These are phyloP conservation scores for Meyerozyma elateridarum DNA, from an alignment of 1,139 yeast species.

Conservation along the genomic window DNA sequence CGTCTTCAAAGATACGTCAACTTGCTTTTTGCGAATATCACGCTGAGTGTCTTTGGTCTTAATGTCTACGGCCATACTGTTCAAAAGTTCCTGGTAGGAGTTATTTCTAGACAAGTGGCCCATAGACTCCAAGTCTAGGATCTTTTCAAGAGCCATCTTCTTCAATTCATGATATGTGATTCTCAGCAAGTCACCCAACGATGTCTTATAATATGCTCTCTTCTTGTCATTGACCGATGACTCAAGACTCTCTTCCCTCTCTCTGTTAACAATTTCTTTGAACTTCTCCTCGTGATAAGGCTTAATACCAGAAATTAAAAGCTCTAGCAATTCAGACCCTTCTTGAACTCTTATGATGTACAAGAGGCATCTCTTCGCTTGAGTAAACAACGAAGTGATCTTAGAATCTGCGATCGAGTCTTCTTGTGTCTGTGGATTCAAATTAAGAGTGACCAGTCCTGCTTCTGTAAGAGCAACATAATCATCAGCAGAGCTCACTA, in stretches of 20 bases:
- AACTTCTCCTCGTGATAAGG: slow-evolving; percentile 65
- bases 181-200: slow-evolving; percentile 50
- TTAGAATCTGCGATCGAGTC: slow-evolving; percentile 42
- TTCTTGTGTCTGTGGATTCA: slow-evolving; percentile 50
- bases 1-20: slow-evolving; percentile 57
- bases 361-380: slow-evolving; percentile 74
- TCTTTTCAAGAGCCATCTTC: slow-evolving; percentile 66
- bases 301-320: slow-evolving; percentile 67
- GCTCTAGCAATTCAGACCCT: slow-evolving; percentile 66
- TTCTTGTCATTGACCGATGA: slow-evolving; percentile 20
- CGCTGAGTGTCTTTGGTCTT: slow-evolving; percentile 73
- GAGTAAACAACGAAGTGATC: slow-evolving; percentile 57
- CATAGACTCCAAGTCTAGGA: slow-evolving; percentile 68
- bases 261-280: slow-evolving; percentile 49
- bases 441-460: slow-evolving; percentile 33
- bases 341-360: slow-evolving; percentile 81
- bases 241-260: slow-evolving; percentile 27
- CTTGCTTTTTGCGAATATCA: slow-evolving; percentile 55
- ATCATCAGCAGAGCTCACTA: slow-evolving; percentile 35
- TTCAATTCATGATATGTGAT: slow-evolving; percentile 74
- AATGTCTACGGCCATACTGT: slow-evolving; percentile 82
- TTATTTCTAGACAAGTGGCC: slow-evolving; percentile 64
- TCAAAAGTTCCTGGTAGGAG: slow-evolving; percentile 73
- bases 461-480: slow-evolving; percentile 38
- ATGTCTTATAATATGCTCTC: slow-evolving; percentile 35